Evolutionary conservation across 2,329 filamentous ascomycete genomes (phyloP).

Genomic region (Talaromyces sp.): DNA sequence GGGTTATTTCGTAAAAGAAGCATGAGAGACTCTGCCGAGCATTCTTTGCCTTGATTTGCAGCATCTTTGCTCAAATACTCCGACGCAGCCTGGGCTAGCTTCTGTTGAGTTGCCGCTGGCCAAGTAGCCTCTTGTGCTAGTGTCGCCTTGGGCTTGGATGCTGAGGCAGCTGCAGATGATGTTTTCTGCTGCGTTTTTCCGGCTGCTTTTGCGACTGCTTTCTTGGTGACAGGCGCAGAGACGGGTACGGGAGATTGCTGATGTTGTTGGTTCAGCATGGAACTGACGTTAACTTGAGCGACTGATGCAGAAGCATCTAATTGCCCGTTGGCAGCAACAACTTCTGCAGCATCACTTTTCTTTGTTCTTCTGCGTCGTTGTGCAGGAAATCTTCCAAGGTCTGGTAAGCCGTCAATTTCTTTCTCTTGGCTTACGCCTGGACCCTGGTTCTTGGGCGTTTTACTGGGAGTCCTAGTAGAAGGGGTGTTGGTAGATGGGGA

Average conservation of each 20-base stretch:
- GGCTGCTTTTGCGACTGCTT: neutral
- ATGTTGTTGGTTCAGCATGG: conserved; percentile 11
- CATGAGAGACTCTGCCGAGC: conserved; percentile 42
- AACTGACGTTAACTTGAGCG: conserved; percentile 6
- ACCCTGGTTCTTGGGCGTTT: neutral
- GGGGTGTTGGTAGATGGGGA: neutral
- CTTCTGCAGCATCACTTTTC: conserved; percentile 1
- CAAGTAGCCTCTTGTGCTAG: conserved; percentile 41
- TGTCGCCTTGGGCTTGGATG: neutral
- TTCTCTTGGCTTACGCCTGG: neutral
- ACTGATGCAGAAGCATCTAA: neutral
- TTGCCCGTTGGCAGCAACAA: neutral
- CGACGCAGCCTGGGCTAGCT: conserved; percentile 50
- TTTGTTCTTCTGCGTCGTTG: conserved; percentile 8
- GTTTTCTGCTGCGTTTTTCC: neutral
- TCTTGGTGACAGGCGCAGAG: neutral
- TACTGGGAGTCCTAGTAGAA: neutral
- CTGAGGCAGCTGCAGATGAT: neutral
- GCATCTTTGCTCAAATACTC: conserved; percentile 44
- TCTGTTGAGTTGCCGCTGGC: conserved; percentile 48
- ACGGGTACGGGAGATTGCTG: neutral
- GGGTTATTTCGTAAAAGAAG: conserved; percentile 52
- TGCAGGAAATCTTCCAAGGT: conserved; percentile 16
- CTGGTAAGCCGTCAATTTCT: conserved; percentile 7
- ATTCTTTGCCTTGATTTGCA: conserved; percentile 40